Evolutionary conservation across 768 basidiomycete species (phyloP), one percentile per base, ranked within the genome.

Genomic region (Boletus pseudopeckii): DNA sequence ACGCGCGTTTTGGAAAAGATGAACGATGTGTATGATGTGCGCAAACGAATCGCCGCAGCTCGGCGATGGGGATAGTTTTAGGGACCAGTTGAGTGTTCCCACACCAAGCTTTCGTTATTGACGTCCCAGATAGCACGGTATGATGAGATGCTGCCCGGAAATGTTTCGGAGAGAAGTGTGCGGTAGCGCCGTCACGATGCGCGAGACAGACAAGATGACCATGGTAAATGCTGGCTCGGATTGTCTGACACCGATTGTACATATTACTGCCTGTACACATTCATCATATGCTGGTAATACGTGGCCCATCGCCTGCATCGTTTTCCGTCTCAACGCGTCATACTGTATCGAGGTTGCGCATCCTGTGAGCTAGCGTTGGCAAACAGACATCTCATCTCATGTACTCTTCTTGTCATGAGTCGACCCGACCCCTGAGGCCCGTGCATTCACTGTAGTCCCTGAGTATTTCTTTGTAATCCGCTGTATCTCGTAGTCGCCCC

Each of bases 171-270:
- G 82, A 85, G 50, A 84, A 2, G 7, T n/a, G n/a, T n/a, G n/a
- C n/a, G 7, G 28, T 7, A 28, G 28, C 50, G 76, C 79, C 0
- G 75, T 64, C 26, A 83, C 80, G 5, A 75, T 84, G 53, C 83
- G 80, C 60, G 84, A 87, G 64, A 94, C 90, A 66, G 92, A 96
- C 62, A 85, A 84, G 67, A 88, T 84, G 17, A 97, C 24, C 24
- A 24, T 24, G 14, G 14, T 30, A n/a, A n/a, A n/a, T n/a, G n/a
- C n/a, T 22, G 22, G 22, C 22, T 24, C 24, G 24, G 24, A 24
- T 24, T 4, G 24, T 24, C 24, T 24, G 24, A 24, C 24, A 4
- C 9, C 7, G 15, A 26, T 32, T n/a, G 36, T 42, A 50, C 48
- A 55, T 61, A 13, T 47, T 30, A 48, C 33, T 30, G 62, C 61